A percentile compares a stretch with the other conserved stretches of the same genome.
phyloP scores from a whole-genome alignment of 2,329 filamentous ascomycete species.

The Thermothelomyces thermophilus region DNA sequence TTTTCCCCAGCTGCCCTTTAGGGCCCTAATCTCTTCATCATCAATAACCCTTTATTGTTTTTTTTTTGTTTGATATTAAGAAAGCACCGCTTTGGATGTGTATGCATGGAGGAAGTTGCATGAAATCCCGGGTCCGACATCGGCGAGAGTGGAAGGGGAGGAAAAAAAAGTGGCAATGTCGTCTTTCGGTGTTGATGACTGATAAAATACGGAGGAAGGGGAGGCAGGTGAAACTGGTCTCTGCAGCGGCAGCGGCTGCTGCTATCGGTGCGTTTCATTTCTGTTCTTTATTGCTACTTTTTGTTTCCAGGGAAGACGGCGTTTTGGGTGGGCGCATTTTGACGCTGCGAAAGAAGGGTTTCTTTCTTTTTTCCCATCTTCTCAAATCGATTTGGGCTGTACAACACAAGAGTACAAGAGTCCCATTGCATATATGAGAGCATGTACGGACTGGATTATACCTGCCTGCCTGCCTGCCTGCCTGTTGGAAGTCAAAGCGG shows the following conservation, averaged over 20 bases:
- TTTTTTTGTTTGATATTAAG: constrained; percentile 20
- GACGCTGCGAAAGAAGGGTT: not conserved
- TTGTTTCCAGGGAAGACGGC: constrained; percentile 3
- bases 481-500: not conserved
- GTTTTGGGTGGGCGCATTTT: constrained; percentile 11
- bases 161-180: not conserved
- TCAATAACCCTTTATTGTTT: constrained; percentile 1
- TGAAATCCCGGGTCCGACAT: not conserved
- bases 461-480: not conserved
- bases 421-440: constrained; percentile 9
- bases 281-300: constrained; percentile 12
- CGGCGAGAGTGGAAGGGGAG: not conserved
- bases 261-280: too few species aligned
- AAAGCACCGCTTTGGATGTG: constrained; percentile 5
- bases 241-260: not conserved
- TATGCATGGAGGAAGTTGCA: constrained; percentile 13
- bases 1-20: not conserved
- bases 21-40: constrained; percentile 1
- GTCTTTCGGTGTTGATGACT: not conserved
- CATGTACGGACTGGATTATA: too few species aligned
- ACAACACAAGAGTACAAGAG: constrained; percentile 9
- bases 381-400: not conserved
- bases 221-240: too few species aligned
- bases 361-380: not conserved
- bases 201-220: too few species aligned